phyloP scores from a whole-genome alignment of 2,329 filamentous ascomycete genomes.

The Apiospora koreana region DNA sequence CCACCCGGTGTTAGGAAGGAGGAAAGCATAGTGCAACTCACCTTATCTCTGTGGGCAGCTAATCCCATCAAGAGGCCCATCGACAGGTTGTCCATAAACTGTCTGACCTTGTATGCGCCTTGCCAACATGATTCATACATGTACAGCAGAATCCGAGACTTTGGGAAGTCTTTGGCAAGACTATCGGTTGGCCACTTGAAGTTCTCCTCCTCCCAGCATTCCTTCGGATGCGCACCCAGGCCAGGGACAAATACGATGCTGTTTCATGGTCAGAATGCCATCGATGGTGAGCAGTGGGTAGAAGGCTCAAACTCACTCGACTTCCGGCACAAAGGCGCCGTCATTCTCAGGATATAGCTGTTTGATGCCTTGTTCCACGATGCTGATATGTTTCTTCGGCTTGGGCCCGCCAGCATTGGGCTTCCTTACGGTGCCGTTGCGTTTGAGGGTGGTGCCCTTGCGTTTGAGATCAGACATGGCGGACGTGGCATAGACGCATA shows the following conservation, averaged over 20 bases:
- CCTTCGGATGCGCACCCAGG: slow-evolving; percentile 39
- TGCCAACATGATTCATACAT: slow-evolving; percentile 44
- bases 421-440: not conserved
- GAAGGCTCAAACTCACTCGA: slow-evolving; percentile 32
- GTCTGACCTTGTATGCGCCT: slow-evolving; percentile 41
- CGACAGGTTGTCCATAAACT: slow-evolving; percentile 41
- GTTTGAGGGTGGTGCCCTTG: not conserved
- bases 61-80: slow-evolving; percentile 37
- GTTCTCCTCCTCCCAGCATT: slow-evolving; percentile 39
- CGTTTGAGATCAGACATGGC: slow-evolving; percentile 6
- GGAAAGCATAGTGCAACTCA: slow-evolving; percentile 17
- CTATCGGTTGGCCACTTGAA: slow-evolving; percentile 45
- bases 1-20: not conserved
- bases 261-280: not conserved
- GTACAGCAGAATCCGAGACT: slow-evolving; percentile 40
- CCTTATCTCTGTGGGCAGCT: slow-evolving; percentile 34
- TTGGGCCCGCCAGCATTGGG: slow-evolving; percentile 25
- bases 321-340: slow-evolving; percentile 32
- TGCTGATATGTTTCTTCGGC: slow-evolving; percentile 35
- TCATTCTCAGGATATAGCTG: slow-evolving; percentile 37
- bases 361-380: slow-evolving; percentile 40
- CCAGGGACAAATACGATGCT: slow-evolving; percentile 43
- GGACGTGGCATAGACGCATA: not conserved
- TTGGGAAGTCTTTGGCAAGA: slow-evolving; percentile 40
- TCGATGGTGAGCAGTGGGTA: no score